Evolutionary conservation across 371 early-diverging fungal species (phyloP).

Genomic region (Encephalitozoon intestinalis): DNA sequence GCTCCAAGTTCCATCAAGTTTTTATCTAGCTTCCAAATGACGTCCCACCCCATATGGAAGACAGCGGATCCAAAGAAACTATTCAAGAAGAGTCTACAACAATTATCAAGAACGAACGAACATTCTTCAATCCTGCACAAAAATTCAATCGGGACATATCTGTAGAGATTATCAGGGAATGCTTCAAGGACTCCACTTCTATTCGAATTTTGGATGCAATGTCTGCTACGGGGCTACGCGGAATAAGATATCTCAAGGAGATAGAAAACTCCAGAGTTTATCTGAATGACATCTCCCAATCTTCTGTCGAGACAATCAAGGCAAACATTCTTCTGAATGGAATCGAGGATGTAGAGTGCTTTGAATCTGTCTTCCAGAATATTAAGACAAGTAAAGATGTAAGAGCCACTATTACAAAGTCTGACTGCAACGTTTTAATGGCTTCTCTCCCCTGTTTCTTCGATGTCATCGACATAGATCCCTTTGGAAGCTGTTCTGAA

Average conservation of each 20-base stretch:
- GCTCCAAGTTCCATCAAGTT: too few species aligned
- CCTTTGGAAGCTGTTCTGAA: constrained; percentile 91
- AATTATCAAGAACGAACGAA: constrained; percentile 59
- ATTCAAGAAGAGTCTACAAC: constrained; percentile 28
- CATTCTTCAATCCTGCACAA: constrained; percentile 97
- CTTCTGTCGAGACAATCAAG: constrained; percentile 79
- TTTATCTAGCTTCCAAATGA: too few species aligned
- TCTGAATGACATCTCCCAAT: constrained; percentile 80
- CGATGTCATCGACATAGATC: constrained; percentile 70
- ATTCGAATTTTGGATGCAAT: constrained; percentile 87
- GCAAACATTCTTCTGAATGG: constrained; percentile 77
- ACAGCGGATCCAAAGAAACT: not conserved
- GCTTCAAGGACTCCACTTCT: constrained; percentile 45
- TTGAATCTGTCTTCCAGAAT: not conserved
- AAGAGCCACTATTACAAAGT: constrained; percentile 44
- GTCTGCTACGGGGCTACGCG: constrained; percentile 91
- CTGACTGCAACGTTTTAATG: constrained; percentile 60
- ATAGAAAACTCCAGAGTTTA: constrained; percentile 71
- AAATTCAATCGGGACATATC: constrained; percentile 84
- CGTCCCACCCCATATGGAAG: not conserved
- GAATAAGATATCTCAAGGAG: constrained; percentile 92
- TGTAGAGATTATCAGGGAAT: constrained; percentile 49
- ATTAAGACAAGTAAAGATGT: not conserved
- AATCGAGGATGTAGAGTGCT: constrained; percentile 66
- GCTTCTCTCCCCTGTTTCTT: constrained; percentile 37